Percentiles rank a stretch among this genome's conserved stretches.
Evolutionary conservation across 345 rosid genomes (phyloP).

Genomic region (Hirschfeldia incana): DNA sequence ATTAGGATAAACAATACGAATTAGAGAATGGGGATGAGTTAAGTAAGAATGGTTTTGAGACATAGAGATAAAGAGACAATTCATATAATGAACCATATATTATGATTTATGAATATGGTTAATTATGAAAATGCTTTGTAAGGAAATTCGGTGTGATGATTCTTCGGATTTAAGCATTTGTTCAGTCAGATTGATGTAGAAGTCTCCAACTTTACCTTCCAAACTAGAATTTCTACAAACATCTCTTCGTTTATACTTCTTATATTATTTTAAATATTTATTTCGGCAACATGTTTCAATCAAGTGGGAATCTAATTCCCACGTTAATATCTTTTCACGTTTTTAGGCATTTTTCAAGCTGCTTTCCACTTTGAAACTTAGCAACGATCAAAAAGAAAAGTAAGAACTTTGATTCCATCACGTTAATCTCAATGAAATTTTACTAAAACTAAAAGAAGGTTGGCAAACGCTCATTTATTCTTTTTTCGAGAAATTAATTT

Average conservation of each 20-base stretch:
- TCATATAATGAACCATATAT: not conserved
- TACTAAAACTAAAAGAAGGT: not conserved
- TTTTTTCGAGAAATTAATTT: not conserved
- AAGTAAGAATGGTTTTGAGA: not conserved
- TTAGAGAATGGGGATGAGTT: not conserved
- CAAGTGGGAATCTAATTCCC: slow-evolving; percentile 30
- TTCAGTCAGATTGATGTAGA: slow-evolving; percentile 21
- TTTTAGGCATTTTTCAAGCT: slow-evolving; percentile 24
- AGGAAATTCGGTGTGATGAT: slow-evolving; percentile 18
- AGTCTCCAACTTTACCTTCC: slow-evolving; percentile 14
- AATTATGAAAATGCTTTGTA: not conserved
- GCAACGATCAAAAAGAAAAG: slow-evolving; percentile 7
- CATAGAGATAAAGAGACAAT: not conserved
- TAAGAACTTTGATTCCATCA: not conserved
- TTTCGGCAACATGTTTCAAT: slow-evolving; percentile 20
- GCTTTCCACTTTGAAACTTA: slow-evolving; percentile 27
- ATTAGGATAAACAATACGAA: not conserved
- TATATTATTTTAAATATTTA: not conserved
- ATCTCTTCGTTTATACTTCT: slow-evolving; percentile 6
- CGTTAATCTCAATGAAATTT: not conserved
- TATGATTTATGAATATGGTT: not conserved
- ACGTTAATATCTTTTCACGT: slow-evolving; percentile 26
- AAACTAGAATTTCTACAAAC: slow-evolving; percentile 14
- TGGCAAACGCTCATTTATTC: not conserved
- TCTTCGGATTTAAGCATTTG: slow-evolving; percentile 12